Conservation (phyloP, 202 grass and related monocot genomes). For the Saccharum hybrid region DNA sequence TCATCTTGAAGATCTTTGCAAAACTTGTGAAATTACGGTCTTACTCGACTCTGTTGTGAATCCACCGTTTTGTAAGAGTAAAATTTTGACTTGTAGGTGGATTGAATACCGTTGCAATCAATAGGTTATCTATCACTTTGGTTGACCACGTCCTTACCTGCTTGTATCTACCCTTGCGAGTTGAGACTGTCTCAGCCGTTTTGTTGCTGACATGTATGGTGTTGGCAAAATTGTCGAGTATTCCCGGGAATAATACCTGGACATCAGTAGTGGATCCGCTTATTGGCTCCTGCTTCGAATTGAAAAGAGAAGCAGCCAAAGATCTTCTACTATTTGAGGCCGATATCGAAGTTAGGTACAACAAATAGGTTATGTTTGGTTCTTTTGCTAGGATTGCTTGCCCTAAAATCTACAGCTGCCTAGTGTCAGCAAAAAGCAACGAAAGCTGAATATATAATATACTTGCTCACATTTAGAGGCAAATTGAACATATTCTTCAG, state of each 20-base stretch:
- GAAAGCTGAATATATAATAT: too few species aligned
- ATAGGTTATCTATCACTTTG: not conserved
- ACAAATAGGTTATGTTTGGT: too few species aligned
- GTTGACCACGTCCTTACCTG: not conserved
- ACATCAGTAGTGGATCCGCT: not conserved
- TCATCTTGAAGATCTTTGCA: not conserved
- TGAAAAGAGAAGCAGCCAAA: too few species aligned
- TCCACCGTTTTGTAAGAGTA: conserved; percentile 13
- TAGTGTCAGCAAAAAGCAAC: too few species aligned
- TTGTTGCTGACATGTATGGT: not conserved
- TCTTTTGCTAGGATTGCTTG: too few species aligned
- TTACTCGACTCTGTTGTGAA: not conserved
- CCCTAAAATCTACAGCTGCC: too few species aligned
- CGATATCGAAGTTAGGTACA: too few species aligned
- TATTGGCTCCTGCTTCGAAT: too few species aligned
- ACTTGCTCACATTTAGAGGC: too few species aligned
- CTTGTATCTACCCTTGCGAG: not conserved
- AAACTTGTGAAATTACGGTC: not conserved
- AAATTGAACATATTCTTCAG: too few species aligned
- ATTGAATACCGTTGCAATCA: not conserved
- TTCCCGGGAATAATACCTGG: not conserved
- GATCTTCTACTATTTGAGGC: too few species aligned
- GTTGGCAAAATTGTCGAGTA: not conserved
- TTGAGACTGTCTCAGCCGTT: not conserved
- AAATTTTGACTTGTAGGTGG: conserved; percentile 43